phyloP scores from a whole-genome alignment of 208 protist species.

The Herpetomonas samuelpessoai region DNA sequence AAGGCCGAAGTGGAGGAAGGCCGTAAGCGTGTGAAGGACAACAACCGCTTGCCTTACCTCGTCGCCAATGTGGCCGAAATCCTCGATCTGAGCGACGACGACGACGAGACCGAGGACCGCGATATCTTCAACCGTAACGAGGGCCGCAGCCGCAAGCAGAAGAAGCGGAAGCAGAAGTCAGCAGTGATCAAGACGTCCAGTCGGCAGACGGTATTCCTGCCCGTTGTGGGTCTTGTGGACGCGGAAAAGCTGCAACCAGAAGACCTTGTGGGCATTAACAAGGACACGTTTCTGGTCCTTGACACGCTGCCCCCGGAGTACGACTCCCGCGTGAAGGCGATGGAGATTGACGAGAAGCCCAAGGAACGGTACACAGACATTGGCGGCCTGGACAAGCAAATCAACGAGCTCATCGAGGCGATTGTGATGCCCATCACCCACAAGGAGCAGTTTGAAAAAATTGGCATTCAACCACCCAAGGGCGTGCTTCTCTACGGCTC shows the following conservation, averaged over 20 bases:
- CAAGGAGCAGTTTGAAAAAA: conserved; percentile 97
- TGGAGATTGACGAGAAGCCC: conserved; percentile 99
- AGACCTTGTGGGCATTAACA: conserved; percentile 99
- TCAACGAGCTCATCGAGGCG: conserved; percentile 98
- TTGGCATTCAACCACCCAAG: conserved; percentile 99
- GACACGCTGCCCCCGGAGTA: conserved; percentile 99
- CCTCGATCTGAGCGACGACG: conserved; percentile 78
- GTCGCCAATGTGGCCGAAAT: conserved; percentile 86
- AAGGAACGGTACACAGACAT: conserved; percentile 99
- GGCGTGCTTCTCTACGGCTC: conserved; percentile 97
- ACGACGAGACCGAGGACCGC: conserved; percentile 63
- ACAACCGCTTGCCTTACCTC: conserved; percentile 87
- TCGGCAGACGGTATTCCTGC: conserved; percentile 99
- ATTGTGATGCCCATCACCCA: conserved; percentile 99
- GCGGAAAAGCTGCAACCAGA: conserved; percentile 95
- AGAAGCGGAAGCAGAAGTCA: conserved; percentile 90
- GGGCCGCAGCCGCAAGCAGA: conserved; percentile 45
- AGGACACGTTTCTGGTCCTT: conserved; percentile 99
- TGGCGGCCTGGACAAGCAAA: conserved; percentile 99
- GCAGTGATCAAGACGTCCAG: conserved; percentile 99
- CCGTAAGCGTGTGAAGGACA: conserved; percentile 73
- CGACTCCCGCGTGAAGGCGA: conserved; percentile 99
- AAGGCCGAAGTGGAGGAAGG: conserved; percentile 63
- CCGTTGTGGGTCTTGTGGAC: conserved; percentile 99
- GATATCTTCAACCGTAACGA: conserved; percentile 40